phyloP scores from a whole-genome alignment of 208 protist genomes.

The Acanthamoeba castellanii region DNA sequence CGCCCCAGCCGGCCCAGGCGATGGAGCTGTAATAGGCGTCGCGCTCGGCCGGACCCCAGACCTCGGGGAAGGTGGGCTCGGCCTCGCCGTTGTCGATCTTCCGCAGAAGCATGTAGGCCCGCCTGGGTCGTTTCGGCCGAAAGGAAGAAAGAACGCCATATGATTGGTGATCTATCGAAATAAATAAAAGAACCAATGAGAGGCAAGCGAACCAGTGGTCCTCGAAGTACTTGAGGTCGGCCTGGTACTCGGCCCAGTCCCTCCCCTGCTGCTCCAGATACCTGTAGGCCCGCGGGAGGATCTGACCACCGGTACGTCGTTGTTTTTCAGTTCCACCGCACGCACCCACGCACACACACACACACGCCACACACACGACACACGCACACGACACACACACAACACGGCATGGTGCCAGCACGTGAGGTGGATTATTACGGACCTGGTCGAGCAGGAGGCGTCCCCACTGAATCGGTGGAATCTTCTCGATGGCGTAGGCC shows the following conservation, averaged over 20 bases:
- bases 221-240: conserved; percentile 6
- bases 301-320: neutral
- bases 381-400: neutral
- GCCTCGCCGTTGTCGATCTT: conserved; percentile 31
- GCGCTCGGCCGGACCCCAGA: conserved; percentile 42
- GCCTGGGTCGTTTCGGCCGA: conserved; percentile 1
- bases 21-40: conserved; percentile 69
- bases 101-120: conserved; percentile 54
- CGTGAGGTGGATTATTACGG: neutral
- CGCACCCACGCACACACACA: too few relatives aligned
- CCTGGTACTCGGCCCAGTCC: neutral
- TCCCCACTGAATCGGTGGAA: conserved; percentile 71
- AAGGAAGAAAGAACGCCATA: neutral
- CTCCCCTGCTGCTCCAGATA: conserved; percentile 63
- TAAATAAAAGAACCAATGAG: neutral
- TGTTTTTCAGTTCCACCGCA: neutral
- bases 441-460: conserved; percentile 5
- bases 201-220: conserved; percentile 2
- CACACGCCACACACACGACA: too few relatives aligned
- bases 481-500: conserved; percentile 72
- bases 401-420: neutral
- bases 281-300: conserved; percentile 50
- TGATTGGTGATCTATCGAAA: too few relatives aligned
- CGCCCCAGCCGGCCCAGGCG: conserved; percentile 78
- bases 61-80: neutral